These are phyloP conservation scores for Termitomyces sp. DNA, from an alignment of 768 basidiomycete genomes.

Conservation along the genomic window DNA sequence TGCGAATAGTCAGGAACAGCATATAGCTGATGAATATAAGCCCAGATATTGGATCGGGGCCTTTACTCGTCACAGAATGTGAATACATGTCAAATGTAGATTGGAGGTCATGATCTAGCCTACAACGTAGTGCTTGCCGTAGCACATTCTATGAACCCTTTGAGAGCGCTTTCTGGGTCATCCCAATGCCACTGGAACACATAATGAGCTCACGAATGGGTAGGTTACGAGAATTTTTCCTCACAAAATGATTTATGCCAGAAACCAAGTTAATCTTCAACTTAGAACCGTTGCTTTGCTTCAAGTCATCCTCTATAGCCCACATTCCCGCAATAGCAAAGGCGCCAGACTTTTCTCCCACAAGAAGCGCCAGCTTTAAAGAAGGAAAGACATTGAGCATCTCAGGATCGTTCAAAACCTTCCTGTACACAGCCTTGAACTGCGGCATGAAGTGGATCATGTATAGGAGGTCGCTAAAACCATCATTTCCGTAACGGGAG, in stretches of 20 bases:
- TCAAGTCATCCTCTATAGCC: conserved; percentile 16
- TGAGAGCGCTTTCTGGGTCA: conserved; percentile 9
- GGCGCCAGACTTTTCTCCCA: conserved; percentile 14
- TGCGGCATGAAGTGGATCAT: conserved; percentile 14
- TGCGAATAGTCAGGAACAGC: too few species aligned
- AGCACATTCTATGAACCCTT: neutral
- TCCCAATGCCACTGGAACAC: conserved; percentile 20
- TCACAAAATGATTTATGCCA: conserved; percentile 19
- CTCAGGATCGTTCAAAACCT: conserved; percentile 14
- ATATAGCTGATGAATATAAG: too few species aligned
- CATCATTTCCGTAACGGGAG: conserved; percentile 9
- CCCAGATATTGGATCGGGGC: too few species aligned
- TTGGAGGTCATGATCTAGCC: too few species aligned
- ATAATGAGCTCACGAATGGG: too few species aligned
- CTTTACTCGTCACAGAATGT: too few species aligned
- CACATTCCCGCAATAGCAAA: conserved; percentile 17
- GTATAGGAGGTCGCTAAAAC: conserved; percentile 13
- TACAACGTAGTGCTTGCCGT: neutral
- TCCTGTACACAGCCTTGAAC: conserved; percentile 16
- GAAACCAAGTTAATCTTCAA: conserved; percentile 11
- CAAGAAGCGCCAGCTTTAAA: conserved; percentile 11
- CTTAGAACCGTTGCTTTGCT: neutral
- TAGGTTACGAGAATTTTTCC: neutral
- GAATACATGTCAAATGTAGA: too few species aligned
- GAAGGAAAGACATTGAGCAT: conserved; percentile 11